Conservation (phyloP, 2,329 filamentous ascomycete genomes). For the Fusarium nodosum region DNA sequence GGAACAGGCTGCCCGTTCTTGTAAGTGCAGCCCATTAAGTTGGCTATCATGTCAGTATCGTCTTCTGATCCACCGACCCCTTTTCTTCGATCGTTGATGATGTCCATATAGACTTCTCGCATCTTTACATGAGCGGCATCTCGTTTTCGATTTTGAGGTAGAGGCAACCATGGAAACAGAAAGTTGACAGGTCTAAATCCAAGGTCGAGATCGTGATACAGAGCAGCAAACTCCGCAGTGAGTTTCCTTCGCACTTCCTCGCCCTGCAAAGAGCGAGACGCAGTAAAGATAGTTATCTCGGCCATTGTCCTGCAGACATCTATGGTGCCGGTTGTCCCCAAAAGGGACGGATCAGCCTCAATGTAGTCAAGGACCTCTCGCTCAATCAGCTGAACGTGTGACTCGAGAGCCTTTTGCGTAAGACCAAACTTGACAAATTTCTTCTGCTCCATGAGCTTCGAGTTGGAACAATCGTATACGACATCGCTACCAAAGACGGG, state of each 20-base stretch:
- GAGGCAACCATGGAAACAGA: constrained; percentile 81
- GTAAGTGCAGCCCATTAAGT: constrained; percentile 82
- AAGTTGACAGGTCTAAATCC: constrained; percentile 88
- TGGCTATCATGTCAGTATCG: constrained; percentile 79
- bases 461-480: constrained; percentile 86
- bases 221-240: constrained; percentile 77
- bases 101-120: constrained; percentile 77
- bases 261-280: constrained; percentile 80
- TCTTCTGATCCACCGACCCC: constrained; percentile 56
- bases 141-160: constrained; percentile 80
- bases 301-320: constrained; percentile 77
- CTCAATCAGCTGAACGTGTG: constrained; percentile 79
- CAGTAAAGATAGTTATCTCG: constrained; percentile 86
- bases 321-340: constrained; percentile 70
- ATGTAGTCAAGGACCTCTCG: constrained; percentile 77
- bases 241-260: constrained; percentile 80
- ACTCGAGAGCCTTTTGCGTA: constrained; percentile 72
- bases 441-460: constrained; percentile 91
- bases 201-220: constrained; percentile 83
- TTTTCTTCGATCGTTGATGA: constrained; percentile 74
- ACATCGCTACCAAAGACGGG: constrained; percentile 81
- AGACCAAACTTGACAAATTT: constrained; percentile 82
- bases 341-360: constrained; percentile 67
- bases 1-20: constrained; percentile 78
- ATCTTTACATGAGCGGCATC: constrained; percentile 79